Conservation (phyloP, 306 rosid genomes). For the Senna siamea region DNA sequence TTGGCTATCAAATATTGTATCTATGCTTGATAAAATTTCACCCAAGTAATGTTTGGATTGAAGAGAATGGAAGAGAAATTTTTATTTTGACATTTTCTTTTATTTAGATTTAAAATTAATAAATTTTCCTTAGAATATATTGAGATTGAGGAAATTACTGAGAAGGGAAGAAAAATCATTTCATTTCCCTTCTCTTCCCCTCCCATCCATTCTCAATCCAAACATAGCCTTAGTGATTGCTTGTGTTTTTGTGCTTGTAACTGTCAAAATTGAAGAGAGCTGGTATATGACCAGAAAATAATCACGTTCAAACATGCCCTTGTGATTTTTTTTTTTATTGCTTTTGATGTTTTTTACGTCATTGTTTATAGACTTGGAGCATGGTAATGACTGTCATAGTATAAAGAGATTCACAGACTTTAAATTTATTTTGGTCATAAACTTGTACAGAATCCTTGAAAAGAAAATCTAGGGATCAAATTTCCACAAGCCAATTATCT, state of each 20-base stretch:
- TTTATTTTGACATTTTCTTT: no score
- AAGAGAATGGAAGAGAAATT: no score
- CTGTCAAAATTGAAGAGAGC: neutral
- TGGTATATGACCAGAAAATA: slow-evolving; percentile 4
- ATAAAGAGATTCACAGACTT: slow-evolving; percentile 4
- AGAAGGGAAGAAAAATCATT: no score
- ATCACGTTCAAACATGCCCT: slow-evolving; percentile 8
- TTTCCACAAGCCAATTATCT: slow-evolving; percentile 35
- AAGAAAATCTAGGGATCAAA: slow-evolving; percentile 47
- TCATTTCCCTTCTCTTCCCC: no score
- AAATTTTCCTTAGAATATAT: no score
- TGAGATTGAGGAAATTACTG: no score
- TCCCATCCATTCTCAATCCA: no score
- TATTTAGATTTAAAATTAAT: no score
- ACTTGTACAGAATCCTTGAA: slow-evolving; percentile 65
- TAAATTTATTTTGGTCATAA: slow-evolving; percentile 28
- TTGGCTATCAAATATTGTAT: neutral
- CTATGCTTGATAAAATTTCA: slow-evolving; percentile 14
- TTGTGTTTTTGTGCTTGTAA: neutral
- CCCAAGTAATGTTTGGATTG: neutral
- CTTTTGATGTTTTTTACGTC: neutral
- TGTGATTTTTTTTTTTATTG: neutral
- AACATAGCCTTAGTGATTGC: neutral
- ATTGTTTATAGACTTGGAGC: slow-evolving; percentile 19
- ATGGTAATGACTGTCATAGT: slow-evolving; percentile 16